These are phyloP conservation scores for Tuber melanosporum DNA, from an alignment of 495 filamentous ascomycete genomes.

Conservation along the genomic window DNA sequence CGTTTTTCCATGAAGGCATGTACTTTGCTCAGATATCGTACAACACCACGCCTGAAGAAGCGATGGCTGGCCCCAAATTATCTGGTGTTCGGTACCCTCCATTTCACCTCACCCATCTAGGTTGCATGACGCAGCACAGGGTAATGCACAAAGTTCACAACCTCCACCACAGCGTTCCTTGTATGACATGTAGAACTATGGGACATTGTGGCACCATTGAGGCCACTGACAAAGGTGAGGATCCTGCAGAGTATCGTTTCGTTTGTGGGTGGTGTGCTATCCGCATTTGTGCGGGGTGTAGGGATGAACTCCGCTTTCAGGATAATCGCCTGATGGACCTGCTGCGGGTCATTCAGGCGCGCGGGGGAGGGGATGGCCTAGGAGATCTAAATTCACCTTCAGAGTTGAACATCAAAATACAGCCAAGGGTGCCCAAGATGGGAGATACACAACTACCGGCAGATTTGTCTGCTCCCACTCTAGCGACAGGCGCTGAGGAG, in stretches of 20 bases:
- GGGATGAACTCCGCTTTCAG: background rate
- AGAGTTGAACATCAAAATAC: background rate
- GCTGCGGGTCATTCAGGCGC: background rate
- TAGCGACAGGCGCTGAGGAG: background rate
- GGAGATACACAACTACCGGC: background rate
- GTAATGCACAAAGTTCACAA: constrained; percentile 4
- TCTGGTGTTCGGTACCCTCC: background rate
- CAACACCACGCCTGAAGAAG: background rate
- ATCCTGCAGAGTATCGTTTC: background rate
- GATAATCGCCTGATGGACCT: background rate
- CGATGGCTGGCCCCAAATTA: background rate
- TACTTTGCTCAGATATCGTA: constrained; percentile 3
- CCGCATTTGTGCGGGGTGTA: background rate
- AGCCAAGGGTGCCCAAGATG: background rate
- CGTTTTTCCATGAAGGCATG: background rate
- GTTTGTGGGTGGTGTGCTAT: background rate
- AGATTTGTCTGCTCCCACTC: background rate
- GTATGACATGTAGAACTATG: background rate
- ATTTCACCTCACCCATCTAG: background rate
- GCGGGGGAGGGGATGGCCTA: background rate
- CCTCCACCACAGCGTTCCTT: background rate
- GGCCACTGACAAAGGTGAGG: background rate
- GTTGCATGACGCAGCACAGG: background rate
- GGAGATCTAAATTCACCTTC: background rate
- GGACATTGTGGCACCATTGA: background rate